Conservation (phyloP, 1,139 yeast species). For the Yamadazyma diospyri region DNA sequence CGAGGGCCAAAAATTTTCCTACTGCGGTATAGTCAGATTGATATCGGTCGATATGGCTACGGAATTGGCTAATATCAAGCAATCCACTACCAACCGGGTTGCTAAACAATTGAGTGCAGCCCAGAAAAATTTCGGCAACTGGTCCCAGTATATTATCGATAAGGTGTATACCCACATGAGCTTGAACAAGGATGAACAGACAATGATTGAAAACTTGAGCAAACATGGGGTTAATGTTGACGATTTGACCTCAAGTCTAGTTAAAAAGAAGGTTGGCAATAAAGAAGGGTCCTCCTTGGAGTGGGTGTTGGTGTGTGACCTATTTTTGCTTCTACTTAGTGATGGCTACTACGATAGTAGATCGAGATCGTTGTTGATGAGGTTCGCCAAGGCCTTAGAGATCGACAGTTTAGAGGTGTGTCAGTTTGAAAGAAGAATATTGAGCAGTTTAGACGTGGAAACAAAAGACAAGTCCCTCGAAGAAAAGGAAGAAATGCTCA, state of each 20-base stretch:
- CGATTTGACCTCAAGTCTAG: constrained; percentile 65
- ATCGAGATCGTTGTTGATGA: constrained; percentile 69
- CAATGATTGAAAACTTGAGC: constrained; percentile 85
- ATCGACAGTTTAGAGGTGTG: constrained; percentile 63
- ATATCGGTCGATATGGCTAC: constrained; percentile 80
- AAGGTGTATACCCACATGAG: constrained; percentile 82
- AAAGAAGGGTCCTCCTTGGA: constrained; percentile 37
- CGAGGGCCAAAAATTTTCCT: constrained; percentile 87
- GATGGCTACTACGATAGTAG: constrained; percentile 90
- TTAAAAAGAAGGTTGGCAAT: constrained; percentile 11
- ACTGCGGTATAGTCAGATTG: constrained; percentile 79
- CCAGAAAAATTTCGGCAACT: constrained; percentile 77
- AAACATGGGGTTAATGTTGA: constrained; percentile 74
- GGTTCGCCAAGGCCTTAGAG: constrained; percentile 61
- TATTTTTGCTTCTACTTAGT: constrained; percentile 72
- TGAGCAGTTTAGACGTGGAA: constrained; percentile 86
- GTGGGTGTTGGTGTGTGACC: constrained; percentile 92
- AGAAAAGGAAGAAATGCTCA: constrained; percentile 67
- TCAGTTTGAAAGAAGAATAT: constrained; percentile 87
- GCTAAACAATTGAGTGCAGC: constrained; percentile 63
- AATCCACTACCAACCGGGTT: constrained; percentile 48
- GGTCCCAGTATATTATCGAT: constrained; percentile 75
- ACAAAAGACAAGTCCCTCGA: constrained; percentile 52
- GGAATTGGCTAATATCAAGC: constrained; percentile 59
- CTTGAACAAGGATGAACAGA: constrained; percentile 65